These are phyloP conservation scores for Colletotrichum tanaceti DNA, from an alignment of 2,329 filamentous ascomycete species.

Conservation along the genomic window DNA sequence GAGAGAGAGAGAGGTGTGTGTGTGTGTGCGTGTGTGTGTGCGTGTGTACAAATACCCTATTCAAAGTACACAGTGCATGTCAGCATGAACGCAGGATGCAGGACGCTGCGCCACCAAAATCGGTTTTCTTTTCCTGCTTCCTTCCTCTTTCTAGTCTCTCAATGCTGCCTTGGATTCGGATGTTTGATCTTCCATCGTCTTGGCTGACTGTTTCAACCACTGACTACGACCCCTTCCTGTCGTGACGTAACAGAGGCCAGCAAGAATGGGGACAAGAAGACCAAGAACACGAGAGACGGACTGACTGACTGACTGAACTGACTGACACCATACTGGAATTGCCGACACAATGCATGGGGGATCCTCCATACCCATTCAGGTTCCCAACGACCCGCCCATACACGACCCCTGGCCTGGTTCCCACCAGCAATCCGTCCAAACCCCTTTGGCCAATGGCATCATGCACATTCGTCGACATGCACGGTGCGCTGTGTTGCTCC, in stretches of 20 bases:
- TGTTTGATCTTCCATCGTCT: constrained; percentile 36
- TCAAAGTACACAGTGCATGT: no score
- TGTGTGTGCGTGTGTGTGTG: no score
- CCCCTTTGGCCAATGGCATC: constrained; percentile 11
- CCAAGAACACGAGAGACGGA: neutral
- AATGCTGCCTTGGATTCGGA: constrained; percentile 20
- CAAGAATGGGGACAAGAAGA: neutral
- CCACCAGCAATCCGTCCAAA: constrained; percentile 4
- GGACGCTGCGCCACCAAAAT: constrained; percentile 6
- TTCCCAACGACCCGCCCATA: neutral
- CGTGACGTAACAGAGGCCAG: neutral
- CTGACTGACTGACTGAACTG: neutral
- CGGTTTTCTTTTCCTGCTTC: constrained; percentile 13
- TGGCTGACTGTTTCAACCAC: constrained; percentile 33
- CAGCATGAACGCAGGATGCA: neutral
- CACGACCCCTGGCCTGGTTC: neutral
- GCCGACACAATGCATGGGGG: neutral
- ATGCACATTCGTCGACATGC: constrained; percentile 13
- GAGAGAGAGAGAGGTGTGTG: no score
- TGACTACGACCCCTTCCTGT: constrained; percentile 22
- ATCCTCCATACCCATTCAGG: neutral
- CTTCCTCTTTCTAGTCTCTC: neutral
- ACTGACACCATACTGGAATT: constrained; percentile 2
- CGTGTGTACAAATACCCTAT: no score
- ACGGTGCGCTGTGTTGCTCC: constrained; percentile 17